Percentiles rank a stretch among this genome's conserved stretches.
Evolutionary conservation across 148 eudicot genomes (phyloP).

Genomic region (Nyssa sinensis): DNA sequence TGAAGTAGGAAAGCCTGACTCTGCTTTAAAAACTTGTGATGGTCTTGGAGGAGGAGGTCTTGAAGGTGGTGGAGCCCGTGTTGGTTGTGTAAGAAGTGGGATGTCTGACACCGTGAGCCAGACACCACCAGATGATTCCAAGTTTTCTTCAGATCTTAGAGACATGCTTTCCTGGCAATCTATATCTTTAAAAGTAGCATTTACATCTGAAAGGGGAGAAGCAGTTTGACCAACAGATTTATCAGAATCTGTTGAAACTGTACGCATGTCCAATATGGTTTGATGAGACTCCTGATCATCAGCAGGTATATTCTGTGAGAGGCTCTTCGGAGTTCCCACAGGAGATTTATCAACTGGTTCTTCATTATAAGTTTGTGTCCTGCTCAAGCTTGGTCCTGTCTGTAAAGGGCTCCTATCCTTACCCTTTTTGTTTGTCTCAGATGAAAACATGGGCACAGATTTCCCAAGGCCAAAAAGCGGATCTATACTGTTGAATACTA

Average conservation of each 20-base stretch:
- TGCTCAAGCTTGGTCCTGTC: constrained; percentile 26
- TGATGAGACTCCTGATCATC: constrained; percentile 51
- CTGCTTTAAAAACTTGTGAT: constrained; percentile 43
- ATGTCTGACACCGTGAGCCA: constrained; percentile 80
- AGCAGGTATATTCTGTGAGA: constrained; percentile 33
- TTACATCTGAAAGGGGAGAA: constrained; percentile 42
- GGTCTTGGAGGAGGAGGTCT: constrained; percentile 89
- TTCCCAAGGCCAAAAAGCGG: constrained; percentile 54
- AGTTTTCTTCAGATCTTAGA: constrained; percentile 32
- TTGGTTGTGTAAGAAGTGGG: constrained; percentile 76
- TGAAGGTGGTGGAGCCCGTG: constrained; percentile 77
- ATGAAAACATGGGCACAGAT: constrained; percentile 40
- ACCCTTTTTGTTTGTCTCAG: constrained; percentile 30
- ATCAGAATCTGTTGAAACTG: constrained; percentile 41
- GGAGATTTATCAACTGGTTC: constrained; percentile 38
- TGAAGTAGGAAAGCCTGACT: constrained; percentile 42
- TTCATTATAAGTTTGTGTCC: constrained; percentile 25
- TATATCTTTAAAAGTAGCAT: constrained; percentile 30
- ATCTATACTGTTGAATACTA: constrained; percentile 58
- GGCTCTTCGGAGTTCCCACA: constrained; percentile 51
- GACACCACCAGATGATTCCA: constrained; percentile 48
- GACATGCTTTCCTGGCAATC: constrained; percentile 28
- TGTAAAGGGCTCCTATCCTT: constrained; percentile 46
- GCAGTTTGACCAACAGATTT: constrained; percentile 38
- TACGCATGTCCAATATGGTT: constrained; percentile 53